Evolutionary conservation across 2,329 filamentous ascomycete genomes (phyloP), one percentile per base, ranked within the genome.

Genomic region (Pestalotiopsis sp.): DNA sequence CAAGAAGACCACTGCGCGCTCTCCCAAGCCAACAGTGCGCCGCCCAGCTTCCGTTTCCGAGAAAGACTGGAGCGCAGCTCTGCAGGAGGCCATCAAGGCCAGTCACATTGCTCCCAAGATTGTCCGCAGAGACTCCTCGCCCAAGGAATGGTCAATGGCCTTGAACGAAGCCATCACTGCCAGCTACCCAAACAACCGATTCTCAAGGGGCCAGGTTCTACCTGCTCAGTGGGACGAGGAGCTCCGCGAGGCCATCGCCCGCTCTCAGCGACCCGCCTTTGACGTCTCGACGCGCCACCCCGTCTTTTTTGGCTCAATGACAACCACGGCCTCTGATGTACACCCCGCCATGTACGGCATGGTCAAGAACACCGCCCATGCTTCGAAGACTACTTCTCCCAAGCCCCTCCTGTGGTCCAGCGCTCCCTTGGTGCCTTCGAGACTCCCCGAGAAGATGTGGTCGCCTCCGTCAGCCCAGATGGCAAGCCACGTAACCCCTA

Each of bases 131-230:
- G 11, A 39, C 25, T 69, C 72, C 3, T 73, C 75, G 17, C 72
- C 75, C 23, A 74, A 72, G 45, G 74, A 80, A 25, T 82, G 81
- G 80, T 74, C 76, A 9, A 74, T 75, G 20, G 84, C 84, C 3
- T 78, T 86, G 1, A 70, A 76, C 3, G 70, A 78, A 64, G 80
- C 82, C 20, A 70, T 81, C 27, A 69, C 73, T 4, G 75, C 77
- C 52, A 80, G 80, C 49, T 73, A 75, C 23, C 77, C 75, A 52
- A 67, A 71, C 14, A 49, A 74, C 23, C 69, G 69, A 23, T 68
- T 74, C 58, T 75, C 68, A 14, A 68, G 73, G 56, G 70, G 73
- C 12, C 73, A 75, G 64, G 38, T 70, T 12, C 67, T 72, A 11
- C 69, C 71, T 5, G 64, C 69, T 2, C 70, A 73, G 58, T 77